Conservation (phyloP, 164 flowering plant species). For the Houttuynia cordata region DNA sequence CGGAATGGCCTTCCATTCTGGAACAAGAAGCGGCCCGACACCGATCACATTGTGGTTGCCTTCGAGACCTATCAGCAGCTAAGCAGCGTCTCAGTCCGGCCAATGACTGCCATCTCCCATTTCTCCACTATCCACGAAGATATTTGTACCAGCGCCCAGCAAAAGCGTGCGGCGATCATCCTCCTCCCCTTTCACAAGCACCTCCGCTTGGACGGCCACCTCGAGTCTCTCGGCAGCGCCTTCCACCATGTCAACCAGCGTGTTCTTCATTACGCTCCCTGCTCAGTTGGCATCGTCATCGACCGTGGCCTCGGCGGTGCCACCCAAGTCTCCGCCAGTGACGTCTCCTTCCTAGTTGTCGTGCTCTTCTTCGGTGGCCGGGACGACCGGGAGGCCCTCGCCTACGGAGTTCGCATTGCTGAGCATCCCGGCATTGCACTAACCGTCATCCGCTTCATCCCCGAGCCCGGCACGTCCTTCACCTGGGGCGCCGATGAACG, state of each 20-base stretch:
- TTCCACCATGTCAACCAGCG: constrained; percentile 26
- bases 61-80: constrained; percentile 36
- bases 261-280: constrained; percentile 28
- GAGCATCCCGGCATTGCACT: constrained; percentile 49
- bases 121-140: constrained; percentile 35
- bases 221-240: constrained; percentile 24
- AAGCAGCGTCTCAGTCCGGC: constrained; percentile 29
- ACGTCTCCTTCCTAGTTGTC: constrained; percentile 18
- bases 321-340: constrained; percentile 31
- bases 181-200: constrained; percentile 44
- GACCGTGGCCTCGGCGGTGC: constrained; percentile 47
- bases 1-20: constrained; percentile 44
- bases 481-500: neutral
- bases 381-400: constrained; percentile 38
- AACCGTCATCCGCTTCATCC: constrained; percentile 17
- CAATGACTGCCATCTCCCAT: constrained; percentile 44
- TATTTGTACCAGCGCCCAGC: constrained; percentile 33
- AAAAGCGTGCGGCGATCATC: constrained; percentile 30
- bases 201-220: constrained; percentile 28
- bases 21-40: constrained; percentile 19
- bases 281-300: constrained; percentile 37
- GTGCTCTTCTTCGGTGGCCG: constrained; percentile 34
- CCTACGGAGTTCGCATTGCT: constrained; percentile 31
- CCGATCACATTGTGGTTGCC: constrained; percentile 28
- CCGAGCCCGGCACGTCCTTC: constrained; percentile 9